phyloP scores from a whole-genome alignment of 352 stramenopile species.

The Phytophthora citricola region DNA sequence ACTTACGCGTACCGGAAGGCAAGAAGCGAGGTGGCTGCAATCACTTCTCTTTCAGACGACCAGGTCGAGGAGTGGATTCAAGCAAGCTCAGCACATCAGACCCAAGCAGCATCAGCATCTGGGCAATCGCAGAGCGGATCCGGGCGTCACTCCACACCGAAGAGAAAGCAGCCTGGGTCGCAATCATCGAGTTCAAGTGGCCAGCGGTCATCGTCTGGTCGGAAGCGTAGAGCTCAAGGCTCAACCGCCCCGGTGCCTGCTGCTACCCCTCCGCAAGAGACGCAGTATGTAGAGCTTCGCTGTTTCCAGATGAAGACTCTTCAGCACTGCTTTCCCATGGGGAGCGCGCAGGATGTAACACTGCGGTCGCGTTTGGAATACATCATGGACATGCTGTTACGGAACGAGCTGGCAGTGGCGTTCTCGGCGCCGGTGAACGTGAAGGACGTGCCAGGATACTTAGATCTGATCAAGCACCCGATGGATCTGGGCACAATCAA shows the following conservation, averaged over 20 bases:
- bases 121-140: slow-evolving; percentile 40
- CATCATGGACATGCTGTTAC: slow-evolving; percentile 68
- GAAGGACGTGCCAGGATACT: slow-evolving; percentile 76
- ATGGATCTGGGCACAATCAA: slow-evolving; percentile 95
- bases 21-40: slow-evolving; percentile 56
- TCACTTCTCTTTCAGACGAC: slow-evolving; percentile 64
- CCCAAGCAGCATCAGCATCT: slow-evolving; percentile 20
- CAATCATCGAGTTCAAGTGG: slow-evolving; percentile 23
- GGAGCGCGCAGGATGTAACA: slow-evolving; percentile 52
- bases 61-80: slow-evolving; percentile 79
- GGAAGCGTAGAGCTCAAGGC: slow-evolving; percentile 51
- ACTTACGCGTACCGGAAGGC: slow-evolving; percentile 57
- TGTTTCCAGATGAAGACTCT: slow-evolving; percentile 62
- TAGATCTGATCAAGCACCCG: slow-evolving; percentile 71
- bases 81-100: slow-evolving; percentile 26
- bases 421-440: slow-evolving; percentile 77
- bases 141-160: slow-evolving; percentile 55
- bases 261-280: slow-evolving; percentile 11
- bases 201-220: slow-evolving; percentile 42
- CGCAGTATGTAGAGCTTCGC: slow-evolving; percentile 56
- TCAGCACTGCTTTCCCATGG: slow-evolving; percentile 34
- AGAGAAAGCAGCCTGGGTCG: slow-evolving; percentile 52
- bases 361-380: slow-evolving; percentile 60
- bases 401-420: slow-evolving; percentile 68
- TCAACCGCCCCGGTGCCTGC: slow-evolving; percentile 13